These are phyloP conservation scores for Chaetothyriales sp. DNA, from an alignment of 2,329 filamentous ascomycete genomes.

Conservation along the genomic window DNA sequence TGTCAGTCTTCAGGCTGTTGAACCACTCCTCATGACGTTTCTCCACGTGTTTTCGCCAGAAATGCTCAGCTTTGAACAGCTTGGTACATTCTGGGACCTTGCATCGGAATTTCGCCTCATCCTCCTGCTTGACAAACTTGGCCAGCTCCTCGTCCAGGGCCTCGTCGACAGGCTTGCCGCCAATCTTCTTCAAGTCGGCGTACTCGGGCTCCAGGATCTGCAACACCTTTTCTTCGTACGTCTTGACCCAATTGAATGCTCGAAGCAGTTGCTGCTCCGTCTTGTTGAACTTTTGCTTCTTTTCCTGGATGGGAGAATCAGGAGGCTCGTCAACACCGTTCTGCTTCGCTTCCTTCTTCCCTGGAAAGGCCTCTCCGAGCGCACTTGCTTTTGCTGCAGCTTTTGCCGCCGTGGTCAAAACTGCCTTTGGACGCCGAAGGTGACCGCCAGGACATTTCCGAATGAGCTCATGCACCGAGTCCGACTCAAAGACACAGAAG, in stretches of 20 bases:
- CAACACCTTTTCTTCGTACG: conserved; percentile 90
- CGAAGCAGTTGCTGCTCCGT: conserved; percentile 83
- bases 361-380: conserved; percentile 66
- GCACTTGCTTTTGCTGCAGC: conserved; percentile 76
- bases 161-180: conserved; percentile 75
- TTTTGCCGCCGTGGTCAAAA: conserved; percentile 69
- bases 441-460: conserved; percentile 97
- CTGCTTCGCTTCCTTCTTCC: conserved; percentile 57
- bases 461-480: conserved; percentile 89
- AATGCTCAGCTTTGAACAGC: conserved; percentile 90
- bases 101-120: conserved; percentile 92
- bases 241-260: conserved; percentile 97
- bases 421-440: conserved; percentile 76
- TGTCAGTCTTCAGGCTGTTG: conserved; percentile 64
- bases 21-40: conserved; percentile 89
- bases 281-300: conserved; percentile 62
- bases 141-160: conserved; percentile 71
- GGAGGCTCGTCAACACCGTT: conserved; percentile 49
- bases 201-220: conserved; percentile 85
- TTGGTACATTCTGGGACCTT: conserved; percentile 94
- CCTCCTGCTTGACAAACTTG: conserved; percentile 91
- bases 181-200: conserved; percentile 77
- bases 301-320: conserved; percentile 48
- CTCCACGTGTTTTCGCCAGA: conserved; percentile 96
- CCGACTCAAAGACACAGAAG: conserved; percentile 97